These are phyloP conservation scores for Neurospora sp. DNA, from an alignment of 495 filamentous ascomycete genomes.

Conservation along the genomic window DNA sequence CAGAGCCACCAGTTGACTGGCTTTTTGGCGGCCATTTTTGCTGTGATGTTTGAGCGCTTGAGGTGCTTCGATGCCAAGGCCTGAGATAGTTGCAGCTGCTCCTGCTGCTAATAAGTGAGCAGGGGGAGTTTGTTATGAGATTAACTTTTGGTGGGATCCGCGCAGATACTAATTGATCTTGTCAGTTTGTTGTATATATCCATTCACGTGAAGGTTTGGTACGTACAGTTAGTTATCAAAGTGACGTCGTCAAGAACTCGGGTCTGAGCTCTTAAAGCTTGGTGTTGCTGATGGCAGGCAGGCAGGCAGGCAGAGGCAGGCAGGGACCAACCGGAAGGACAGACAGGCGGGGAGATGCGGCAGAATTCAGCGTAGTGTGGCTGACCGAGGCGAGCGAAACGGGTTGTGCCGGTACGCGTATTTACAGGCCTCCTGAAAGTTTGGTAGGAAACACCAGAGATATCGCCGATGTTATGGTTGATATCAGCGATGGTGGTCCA, in stretches of 20 bases:
- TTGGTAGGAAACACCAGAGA: neutral
- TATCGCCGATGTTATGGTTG: neutral
- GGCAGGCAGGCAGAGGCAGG: neutral
- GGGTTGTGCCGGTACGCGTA: neutral
- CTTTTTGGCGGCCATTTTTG: slow-evolving; percentile 20
- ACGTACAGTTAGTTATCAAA: neutral
- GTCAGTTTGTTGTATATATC: neutral
- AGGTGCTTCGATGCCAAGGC: neutral
- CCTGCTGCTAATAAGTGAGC: neutral
- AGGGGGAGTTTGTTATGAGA: neutral
- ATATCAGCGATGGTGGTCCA: neutral
- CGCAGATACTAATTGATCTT: neutral
- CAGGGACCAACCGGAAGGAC: neutral
- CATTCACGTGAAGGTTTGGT: neutral
- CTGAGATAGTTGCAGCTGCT: neutral
- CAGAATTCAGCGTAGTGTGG: neutral
- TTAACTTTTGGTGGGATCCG: neutral
- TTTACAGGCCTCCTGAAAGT: neutral
- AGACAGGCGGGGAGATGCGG: neutral
- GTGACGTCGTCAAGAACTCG: neutral
- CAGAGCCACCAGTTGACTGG: slow-evolving; percentile 28
- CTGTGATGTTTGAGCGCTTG: neutral
- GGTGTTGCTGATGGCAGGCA: neutral
- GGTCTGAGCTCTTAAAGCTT: neutral
- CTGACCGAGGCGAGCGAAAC: neutral